Percentiles rank a stretch among this genome's conserved stretches.
These are phyloP conservation scores for Nitzschia sp. DNA, from an alignment of 108 stramenopile species.

Conservation along the genomic window DNA sequence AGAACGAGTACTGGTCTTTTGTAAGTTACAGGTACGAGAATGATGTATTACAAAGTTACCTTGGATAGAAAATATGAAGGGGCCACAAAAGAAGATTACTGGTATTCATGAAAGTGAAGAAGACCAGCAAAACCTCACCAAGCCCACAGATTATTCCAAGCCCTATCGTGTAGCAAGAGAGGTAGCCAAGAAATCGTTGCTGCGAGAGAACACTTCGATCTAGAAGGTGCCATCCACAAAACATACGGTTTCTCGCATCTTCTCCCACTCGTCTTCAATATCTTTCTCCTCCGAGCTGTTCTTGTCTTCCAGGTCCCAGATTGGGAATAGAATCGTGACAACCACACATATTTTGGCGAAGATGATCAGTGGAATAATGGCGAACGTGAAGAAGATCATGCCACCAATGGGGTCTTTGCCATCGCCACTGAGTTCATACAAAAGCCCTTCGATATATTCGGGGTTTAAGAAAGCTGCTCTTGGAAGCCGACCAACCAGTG, in stretches of 20 bases:
- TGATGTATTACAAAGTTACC: too few relatives aligned
- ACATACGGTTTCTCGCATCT: conserved; percentile 1
- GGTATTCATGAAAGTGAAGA: too few relatives aligned
- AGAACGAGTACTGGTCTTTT: too few relatives aligned
- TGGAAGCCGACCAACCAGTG: background rate
- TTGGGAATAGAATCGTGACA: background rate
- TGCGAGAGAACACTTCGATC: background rate
- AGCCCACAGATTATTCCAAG: too few relatives aligned
- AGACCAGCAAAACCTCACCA: too few relatives aligned
- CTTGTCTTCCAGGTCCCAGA: background rate
- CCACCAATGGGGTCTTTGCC: background rate
- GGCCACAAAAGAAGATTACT: too few relatives aligned
- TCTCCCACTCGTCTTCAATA: conserved; percentile 7
- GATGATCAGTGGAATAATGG: conserved; percentile 3
- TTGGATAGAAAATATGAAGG: too few relatives aligned
- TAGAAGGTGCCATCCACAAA: background rate
- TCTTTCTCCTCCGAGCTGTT: background rate
- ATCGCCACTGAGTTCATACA: conserved; percentile 4
- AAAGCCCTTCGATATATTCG: conserved; percentile 5
- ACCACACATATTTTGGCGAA: conserved; percentile 5
- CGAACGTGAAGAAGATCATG: conserved; percentile 16
- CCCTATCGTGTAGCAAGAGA: too few relatives aligned
- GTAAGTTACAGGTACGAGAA: too few relatives aligned
- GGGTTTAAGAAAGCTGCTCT: background rate
- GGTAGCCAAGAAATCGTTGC: too few relatives aligned